Percentiles rank a stretch among this genome's conserved stretches.
These are phyloP conservation scores for Acephala macrosclerotiorum DNA, from an alignment of 2,329 filamentous ascomycete genomes.

Conservation along the genomic window DNA sequence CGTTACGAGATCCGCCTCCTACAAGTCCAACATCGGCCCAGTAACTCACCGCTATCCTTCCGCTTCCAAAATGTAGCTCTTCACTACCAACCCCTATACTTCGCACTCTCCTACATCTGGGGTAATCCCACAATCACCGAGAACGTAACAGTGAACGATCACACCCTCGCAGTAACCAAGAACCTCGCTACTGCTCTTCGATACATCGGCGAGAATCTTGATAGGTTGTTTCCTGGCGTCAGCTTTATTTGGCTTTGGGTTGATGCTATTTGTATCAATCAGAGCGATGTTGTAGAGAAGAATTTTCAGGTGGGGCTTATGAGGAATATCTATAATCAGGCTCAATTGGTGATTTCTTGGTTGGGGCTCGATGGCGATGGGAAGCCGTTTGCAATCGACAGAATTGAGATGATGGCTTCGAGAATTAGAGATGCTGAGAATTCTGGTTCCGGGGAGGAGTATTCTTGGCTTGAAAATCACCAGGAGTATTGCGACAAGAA, in stretches of 20 bases:
- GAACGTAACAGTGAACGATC: conserved; percentile 8
- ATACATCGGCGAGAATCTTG: conserved; percentile 1
- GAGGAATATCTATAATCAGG: background rate
- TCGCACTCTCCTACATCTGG: conserved; percentile 18
- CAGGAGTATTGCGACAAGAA: background rate
- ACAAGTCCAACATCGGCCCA: background rate
- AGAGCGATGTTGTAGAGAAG: background rate
- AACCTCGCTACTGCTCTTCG: conserved; percentile 13
- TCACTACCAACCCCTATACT: conserved; percentile 2
- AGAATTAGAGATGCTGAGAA: background rate
- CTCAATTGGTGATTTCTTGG: background rate
- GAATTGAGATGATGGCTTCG: background rate
- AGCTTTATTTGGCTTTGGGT: conserved; percentile 1
- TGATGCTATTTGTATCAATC: conserved; percentile 5
- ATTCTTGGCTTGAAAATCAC: background rate
- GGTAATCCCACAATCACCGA: conserved; percentile 15
- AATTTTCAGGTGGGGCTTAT: background rate
- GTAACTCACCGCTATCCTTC: background rate
- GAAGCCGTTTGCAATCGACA: background rate
- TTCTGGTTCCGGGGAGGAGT: background rate
- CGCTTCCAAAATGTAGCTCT: background rate
- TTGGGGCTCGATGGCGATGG: background rate
- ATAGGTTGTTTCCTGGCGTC: background rate
- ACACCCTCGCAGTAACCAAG: conserved; percentile 10
- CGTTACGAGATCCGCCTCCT: conserved; percentile 2